Base-by-base conservation (phyloP, 768 basidiomycete genomes). In the Macrolepiota albuminosa region DNA sequence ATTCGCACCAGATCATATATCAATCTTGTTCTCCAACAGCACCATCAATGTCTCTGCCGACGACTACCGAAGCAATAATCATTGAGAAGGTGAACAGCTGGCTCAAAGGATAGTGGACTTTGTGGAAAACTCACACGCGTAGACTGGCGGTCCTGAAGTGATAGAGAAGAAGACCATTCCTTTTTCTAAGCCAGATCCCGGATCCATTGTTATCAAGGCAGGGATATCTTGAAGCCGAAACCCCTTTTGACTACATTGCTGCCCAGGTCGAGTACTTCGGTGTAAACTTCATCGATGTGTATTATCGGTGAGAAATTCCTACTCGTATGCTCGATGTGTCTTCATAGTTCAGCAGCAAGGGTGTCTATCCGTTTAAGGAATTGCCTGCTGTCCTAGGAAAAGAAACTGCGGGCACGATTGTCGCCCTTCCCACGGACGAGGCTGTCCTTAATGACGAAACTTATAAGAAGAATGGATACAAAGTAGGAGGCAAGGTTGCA, bases 211-310 rank as follows among this genome's bases (percentile, higher is more conserved):
- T 21, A 76, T 81, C 75, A 76, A 76, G 69, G 79, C 75, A 53
- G 10, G 1, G 45, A 52, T 16, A 13, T 11, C 24, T 16, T n/a
- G 26, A 47, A 42, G 37, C 51, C 29, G 21, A 37, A 61, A 56
- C 34, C 24, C 16, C 50, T 11, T 51, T n/a, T 31, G 36, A 29
- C 13, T 36, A 34, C n/a, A 31, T 39, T 33, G 7, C 21, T 40
- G 21, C 18, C 24, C 40, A 88, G 89, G 78, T 86, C 26, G 84
- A 91, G 64, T 93, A 86, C 65, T 75, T 80, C 9, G 92, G 91
- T 7, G 81, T 96, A 66, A 97, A 97, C 76, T 97, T 90, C 70
- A 93, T 89, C 68, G 89, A 91, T 69, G 86, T 84, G 47, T 95
- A 97, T 71, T 85, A 82, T 68, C 80, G 94, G 84, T 87, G 73